These are phyloP conservation scores for Trifolium dubium DNA, from an alignment of 306 rosid species.

Conservation along the genomic window DNA sequence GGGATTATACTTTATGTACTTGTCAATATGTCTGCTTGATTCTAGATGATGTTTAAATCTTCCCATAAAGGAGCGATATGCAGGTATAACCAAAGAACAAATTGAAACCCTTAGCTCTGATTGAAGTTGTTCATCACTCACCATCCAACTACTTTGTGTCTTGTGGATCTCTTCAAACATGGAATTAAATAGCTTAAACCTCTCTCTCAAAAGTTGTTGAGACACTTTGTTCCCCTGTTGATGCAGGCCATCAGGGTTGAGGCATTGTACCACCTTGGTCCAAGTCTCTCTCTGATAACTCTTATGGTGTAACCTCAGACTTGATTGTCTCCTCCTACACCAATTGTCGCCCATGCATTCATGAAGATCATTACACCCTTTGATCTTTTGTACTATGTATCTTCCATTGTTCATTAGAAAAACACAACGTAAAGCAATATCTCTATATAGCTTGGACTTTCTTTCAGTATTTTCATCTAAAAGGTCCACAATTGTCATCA, in stretches of 20 bases:
- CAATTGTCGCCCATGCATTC: slow-evolving; percentile 72
- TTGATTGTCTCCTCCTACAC: slow-evolving; percentile 68
- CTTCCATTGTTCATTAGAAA: slow-evolving; percentile 91
- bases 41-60: slow-evolving; percentile 74
- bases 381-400: slow-evolving; percentile 75
- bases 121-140: slow-evolving; percentile 78
- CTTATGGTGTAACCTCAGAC: slow-evolving; percentile 67
- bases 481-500: slow-evolving; percentile 59
- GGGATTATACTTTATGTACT: slow-evolving; percentile 77
- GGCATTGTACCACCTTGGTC: slow-evolving; percentile 65
- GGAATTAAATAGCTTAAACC: slow-evolving; percentile 70
- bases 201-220: slow-evolving; percentile 66
- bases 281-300: slow-evolving; percentile 78
- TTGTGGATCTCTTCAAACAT: slow-evolving; percentile 81
- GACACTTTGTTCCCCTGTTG: slow-evolving; percentile 58
- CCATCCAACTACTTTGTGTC: slow-evolving; percentile 78
- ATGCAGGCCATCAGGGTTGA: slow-evolving; percentile 63
- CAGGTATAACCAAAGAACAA: slow-evolving; percentile 78
- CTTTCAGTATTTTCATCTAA: slow-evolving; percentile 63
- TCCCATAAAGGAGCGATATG: slow-evolving; percentile 70
- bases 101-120: slow-evolving; percentile 79
- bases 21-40: slow-evolving; percentile 61
- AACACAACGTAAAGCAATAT: slow-evolving; percentile 53
- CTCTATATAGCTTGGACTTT: slow-evolving; percentile 68
- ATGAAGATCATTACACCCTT: slow-evolving; percentile 64